These are phyloP conservation scores for Chlamydomonas sp. DNA, from an alignment of 139 green algal genomes.

Conservation along the genomic window DNA sequence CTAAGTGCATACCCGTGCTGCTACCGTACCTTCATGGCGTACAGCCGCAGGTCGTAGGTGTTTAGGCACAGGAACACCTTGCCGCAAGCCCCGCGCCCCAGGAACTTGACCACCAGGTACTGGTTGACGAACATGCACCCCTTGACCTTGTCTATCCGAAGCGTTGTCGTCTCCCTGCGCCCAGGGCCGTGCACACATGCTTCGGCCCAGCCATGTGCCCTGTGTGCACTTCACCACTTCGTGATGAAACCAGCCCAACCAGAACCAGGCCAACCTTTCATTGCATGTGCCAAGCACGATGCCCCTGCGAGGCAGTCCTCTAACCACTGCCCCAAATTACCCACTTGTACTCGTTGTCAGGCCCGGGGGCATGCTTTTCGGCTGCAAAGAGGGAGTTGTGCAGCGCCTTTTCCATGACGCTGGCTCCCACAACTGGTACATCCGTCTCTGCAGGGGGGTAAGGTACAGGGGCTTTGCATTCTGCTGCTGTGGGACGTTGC, in stretches of 20 bases:
- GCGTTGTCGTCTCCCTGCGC: conserved; percentile 65
- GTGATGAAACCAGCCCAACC: background rate
- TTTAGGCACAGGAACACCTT: conserved; percentile 89
- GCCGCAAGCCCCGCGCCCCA: conserved; percentile 79
- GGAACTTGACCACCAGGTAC: conserved; percentile 87
- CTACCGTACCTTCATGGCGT: conserved; percentile 80
- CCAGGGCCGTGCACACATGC: background rate
- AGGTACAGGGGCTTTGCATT: background rate
- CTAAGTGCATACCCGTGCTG: background rate
- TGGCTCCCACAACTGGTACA: conserved; percentile 38
- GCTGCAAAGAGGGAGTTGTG: conserved; percentile 48
- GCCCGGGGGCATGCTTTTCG: conserved; percentile 27
- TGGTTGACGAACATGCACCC: conserved; percentile 88
- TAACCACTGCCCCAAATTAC: background rate
- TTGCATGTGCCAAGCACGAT: background rate
- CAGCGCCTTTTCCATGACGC: conserved; percentile 56
- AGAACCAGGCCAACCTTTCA: background rate
- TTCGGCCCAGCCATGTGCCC: too few relatives aligned
- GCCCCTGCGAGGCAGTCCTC: background rate
- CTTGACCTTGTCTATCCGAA: conserved; percentile 76
- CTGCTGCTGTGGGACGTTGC: too few relatives aligned
- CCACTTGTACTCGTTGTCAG: conserved; percentile 33
- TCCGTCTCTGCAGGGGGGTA: background rate
- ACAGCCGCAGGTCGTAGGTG: conserved; percentile 75
- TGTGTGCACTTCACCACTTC: background rate